Evolutionary conservation across 768 basidiomycete species (phyloP).

Genomic region (Ephemerocybe angulata): DNA sequence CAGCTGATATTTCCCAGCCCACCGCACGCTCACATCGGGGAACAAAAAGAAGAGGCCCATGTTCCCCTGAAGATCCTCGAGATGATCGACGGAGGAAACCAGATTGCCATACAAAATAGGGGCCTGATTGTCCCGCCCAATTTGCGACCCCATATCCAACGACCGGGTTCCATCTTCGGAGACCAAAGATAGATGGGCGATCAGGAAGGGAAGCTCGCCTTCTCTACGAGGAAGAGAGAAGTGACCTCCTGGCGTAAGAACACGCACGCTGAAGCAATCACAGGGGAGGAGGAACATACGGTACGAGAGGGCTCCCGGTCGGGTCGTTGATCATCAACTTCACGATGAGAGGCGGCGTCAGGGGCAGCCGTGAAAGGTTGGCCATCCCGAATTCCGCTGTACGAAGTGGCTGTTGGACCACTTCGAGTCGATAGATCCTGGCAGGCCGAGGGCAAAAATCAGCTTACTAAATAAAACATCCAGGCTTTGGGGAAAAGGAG

Average conservation of each 20-base stretch:
- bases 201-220: conserved; percentile 81
- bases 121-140: conserved; percentile 45
- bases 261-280: conserved; percentile 43
- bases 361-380: conserved; percentile 72
- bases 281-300: no score
- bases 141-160: conserved; percentile 62
- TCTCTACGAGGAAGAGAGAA: conserved; percentile 48
- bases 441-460: no score
- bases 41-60: conserved; percentile 86
- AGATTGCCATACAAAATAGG: conserved; percentile 80
- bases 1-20: conserved; percentile 72
- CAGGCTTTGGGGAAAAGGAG: background rate
- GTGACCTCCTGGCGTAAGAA: conserved; percentile 1
- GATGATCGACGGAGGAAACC: conserved; percentile 75
- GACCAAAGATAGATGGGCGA: conserved; percentile 77
- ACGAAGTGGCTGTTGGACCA: conserved; percentile 79
- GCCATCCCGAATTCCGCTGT: conserved; percentile 79
- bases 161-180: conserved; percentile 62
- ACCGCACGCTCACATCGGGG: conserved; percentile 84
- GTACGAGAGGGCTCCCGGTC: conserved; percentile 65
- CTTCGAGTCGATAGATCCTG: conserved; percentile 77
- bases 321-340: conserved; percentile 73
- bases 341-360: conserved; percentile 81
- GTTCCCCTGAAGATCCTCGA: conserved; percentile 78
- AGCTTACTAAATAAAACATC: background rate